Percentiles rank a stretch among this genome's conserved stretches.
These are phyloP conservation scores for Agastache rugosa DNA, from an alignment of 257 asterid species.

Conservation along the genomic window DNA sequence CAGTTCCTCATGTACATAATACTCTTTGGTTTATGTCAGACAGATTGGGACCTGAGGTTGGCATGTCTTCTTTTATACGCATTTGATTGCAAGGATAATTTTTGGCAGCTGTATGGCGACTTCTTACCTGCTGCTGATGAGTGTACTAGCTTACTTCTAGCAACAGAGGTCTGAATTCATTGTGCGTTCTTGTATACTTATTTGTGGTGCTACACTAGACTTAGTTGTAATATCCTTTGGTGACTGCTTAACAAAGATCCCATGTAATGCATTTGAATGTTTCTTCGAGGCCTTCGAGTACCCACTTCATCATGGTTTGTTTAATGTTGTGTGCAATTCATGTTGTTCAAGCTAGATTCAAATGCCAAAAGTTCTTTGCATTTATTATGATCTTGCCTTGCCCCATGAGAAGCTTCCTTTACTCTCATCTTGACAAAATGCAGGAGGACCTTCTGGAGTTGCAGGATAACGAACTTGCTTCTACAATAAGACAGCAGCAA, in stretches of 20 bases:
- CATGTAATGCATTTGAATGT: constrained; percentile 10
- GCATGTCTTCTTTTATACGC: constrained; percentile 89
- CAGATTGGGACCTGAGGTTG: constrained; percentile 96
- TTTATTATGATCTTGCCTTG: constrained; percentile 24
- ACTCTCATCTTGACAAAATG: constrained; percentile 36
- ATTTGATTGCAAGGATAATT: constrained; percentile 92
- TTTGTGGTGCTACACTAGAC: constrained; percentile 10
- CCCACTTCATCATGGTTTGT: background rate
- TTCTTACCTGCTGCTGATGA: constrained; percentile 90
- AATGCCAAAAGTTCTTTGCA: background rate
- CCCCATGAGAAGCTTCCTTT: constrained; percentile 33
- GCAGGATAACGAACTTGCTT: constrained; percentile 92
- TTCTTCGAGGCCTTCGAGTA: constrained; percentile 22
- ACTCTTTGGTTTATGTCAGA: constrained; percentile 57
- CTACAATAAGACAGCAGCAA: constrained; percentile 70
- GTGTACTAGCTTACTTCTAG: constrained; percentile 92
- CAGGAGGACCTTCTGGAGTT: constrained; percentile 94
- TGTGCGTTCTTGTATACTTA: constrained; percentile 13
- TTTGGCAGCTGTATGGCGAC: constrained; percentile 97
- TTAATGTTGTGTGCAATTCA: constrained; percentile 13
- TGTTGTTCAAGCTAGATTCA: constrained; percentile 24
- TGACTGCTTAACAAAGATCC: background rate
- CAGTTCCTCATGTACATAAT: constrained; percentile 39
- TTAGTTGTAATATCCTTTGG: constrained; percentile 20
- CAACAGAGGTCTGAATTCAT: constrained; percentile 77